Evolutionary conservation across 768 basidiomycete genomes (phyloP).

Genomic region (Boletus sensibilis): DNA sequence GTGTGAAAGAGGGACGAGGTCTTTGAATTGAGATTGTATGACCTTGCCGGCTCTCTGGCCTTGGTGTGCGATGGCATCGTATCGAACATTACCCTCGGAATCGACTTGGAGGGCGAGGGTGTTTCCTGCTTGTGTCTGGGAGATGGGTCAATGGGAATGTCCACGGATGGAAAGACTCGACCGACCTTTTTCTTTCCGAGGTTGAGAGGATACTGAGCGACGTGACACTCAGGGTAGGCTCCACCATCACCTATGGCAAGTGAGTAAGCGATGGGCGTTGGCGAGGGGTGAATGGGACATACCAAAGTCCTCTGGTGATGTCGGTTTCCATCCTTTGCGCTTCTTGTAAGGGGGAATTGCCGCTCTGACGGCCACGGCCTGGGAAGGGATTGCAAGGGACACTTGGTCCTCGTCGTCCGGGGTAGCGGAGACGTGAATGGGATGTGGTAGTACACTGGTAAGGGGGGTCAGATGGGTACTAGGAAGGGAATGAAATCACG

Average conservation of each 20-base stretch:
- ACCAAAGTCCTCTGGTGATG: constrained; percentile 82
- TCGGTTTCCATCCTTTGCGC: constrained; percentile 83
- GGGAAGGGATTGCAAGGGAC: constrained; percentile 32
- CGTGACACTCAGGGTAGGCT: constrained; percentile 91
- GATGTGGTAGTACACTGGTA: constrained; percentile 66
- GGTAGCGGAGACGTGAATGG: constrained; percentile 49
- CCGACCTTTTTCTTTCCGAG: constrained; percentile 93
- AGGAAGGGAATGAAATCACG: constrained; percentile 31
- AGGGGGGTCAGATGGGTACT: constrained; percentile 3
- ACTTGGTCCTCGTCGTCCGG: constrained; percentile 64
- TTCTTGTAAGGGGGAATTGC: constrained; percentile 83
- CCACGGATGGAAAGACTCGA: background rate
- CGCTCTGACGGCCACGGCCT: constrained; percentile 47
- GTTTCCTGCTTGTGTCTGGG: constrained; percentile 84
- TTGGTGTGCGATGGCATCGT: constrained; percentile 95
- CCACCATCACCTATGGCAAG: constrained; percentile 70
- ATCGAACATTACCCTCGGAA: constrained; percentile 92
- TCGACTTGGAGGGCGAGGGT: constrained; percentile 97
- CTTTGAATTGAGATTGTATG: constrained; percentile 96
- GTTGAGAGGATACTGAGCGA: constrained; percentile 95
- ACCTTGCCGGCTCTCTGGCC: constrained; percentile 85
- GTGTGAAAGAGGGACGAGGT: constrained; percentile 88
- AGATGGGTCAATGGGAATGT: constrained; percentile 1
- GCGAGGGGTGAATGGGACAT: constrained; percentile 28
- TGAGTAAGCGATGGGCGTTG: background rate